Evolutionary conservation across 1,284 basidiomycete genomes (phyloP), one percentile per base, ranked within the genome.

Genomic region (Mycosarcoma maydis): DNA sequence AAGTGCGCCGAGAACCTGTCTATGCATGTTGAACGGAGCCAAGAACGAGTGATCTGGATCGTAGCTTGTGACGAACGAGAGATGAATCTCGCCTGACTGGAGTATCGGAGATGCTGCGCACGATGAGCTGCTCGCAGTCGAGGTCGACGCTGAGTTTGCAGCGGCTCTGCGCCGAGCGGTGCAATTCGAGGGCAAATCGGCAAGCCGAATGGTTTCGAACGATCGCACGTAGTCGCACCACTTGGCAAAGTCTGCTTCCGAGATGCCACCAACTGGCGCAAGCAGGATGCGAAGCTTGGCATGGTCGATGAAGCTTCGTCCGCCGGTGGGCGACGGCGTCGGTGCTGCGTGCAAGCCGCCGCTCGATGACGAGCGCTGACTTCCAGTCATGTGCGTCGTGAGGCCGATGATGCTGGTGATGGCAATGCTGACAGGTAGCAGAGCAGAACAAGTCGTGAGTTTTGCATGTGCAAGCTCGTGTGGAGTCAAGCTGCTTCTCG

Each of bases 31-130:
- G 51, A 81, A 78, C 0, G 80, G 80, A 9, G 80, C 73, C 16
- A 81, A 60, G 44, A 79, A 81, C 9, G 73, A 52, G 45, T 80
- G 78, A 30, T 71, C 55, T 0, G 74, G 72, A 33, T 80, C 76
- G 43, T 80, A 76, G 41, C 76, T 72, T 24, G 78, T 80, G 40
- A 80, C 62, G 46, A 80, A 81, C 4, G 62, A 71, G 10, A 81
- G 47, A 19, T 80, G 80, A 4, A 81, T 49, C 49, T 81, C 80
- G 39, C 80, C 78, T 27, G 61, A 59, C 33, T 72, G 60, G 9
- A 69, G 40, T n/a, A 80, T 58, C 3, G 66, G 44, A 13, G 73
- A 62, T 3, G 51, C 23, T 3, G 54, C 34, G 11, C 49, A 40
- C 7, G 54, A 48, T 0, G 30, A 19, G 7, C 47, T 19, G 9